Evolutionary conservation across 179 eudicot genomes (phyloP), one percentile per base, ranked within the genome.

Genomic region (Gypsophila paniculata): DNA sequence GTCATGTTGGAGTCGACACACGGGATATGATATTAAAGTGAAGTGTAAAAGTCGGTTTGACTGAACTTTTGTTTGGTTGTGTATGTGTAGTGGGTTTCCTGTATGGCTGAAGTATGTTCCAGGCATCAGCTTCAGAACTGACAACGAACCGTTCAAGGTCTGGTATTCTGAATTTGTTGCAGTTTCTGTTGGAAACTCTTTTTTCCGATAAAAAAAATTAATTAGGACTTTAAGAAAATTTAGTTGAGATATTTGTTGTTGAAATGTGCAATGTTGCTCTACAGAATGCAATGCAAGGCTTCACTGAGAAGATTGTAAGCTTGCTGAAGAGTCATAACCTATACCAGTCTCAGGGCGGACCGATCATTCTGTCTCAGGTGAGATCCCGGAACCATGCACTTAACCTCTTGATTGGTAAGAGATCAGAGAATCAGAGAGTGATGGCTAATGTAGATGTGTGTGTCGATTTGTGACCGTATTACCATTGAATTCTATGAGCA

Each of bases 21-120:
- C 46, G 46, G 8, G 46, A 42, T 9, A 6, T 6, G 11, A 42
- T 9, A 9, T 42, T 9, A 42, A 42, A 42, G 46, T 42, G 46
- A 42, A 42, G 10, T 42, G 8, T 42, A 6, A 42, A 42, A 42
- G 46, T 42, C 8, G 26, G 36, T 26, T 62, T 71, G 34, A 75
- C 42, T 8, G 11, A 49, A n/a, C 77, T 80, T 72, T 34, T 65
- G 71, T 48, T 46, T 22, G 42, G 70, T 46, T 48, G 29, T 68
- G 67, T 15, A 59, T 65, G 19, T 81, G 74, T 83, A 91, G 97
- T 64, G 97, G 97, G 29, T 91, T 91, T 81, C 97, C 97, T 71
- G 96, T 91, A 65, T 91, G 97, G 97, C 80, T 91, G 54, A 86
- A 90, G 83, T 85, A 85, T 83, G 91, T 91, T 74, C 97, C 96